Conservation (phyloP, 139 green algal genomes). For the Coelastrella sp. region DNA sequence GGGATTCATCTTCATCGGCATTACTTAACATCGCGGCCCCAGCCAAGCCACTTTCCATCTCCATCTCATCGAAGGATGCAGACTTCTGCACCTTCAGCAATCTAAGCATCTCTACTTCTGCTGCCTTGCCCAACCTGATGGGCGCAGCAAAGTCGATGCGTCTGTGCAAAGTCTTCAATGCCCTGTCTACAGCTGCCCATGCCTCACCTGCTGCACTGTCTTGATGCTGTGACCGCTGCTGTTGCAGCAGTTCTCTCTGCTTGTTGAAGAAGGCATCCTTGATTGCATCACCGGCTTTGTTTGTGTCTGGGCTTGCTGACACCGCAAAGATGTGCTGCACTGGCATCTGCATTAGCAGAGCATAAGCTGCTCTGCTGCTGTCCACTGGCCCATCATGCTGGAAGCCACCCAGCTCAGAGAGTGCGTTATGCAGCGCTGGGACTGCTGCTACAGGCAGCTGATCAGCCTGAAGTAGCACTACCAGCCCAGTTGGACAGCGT, state of each 20-base stretch:
- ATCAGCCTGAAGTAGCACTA: constrained; percentile 43
- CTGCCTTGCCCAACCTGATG: constrained; percentile 1
- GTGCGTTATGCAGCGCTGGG: constrained; percentile 53
- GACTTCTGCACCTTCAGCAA: neutral
- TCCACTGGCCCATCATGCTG: constrained; percentile 37
- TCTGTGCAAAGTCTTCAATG: constrained; percentile 30
- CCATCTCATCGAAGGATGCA: neutral
- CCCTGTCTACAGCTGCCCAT: neutral
- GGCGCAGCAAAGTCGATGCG: constrained; percentile 46
- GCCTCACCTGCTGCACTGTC: neutral
- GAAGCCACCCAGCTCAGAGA: constrained; percentile 58
- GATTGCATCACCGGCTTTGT: neutral
- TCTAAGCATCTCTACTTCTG: neutral
- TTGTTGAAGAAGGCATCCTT: constrained; percentile 29
- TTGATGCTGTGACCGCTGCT: neutral
- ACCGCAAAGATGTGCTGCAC: neutral
- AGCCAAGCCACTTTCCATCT: neutral
- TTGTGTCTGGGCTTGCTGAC: neutral
- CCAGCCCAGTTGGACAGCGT: constrained; percentile 49
- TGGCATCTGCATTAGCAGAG: constrained; percentile 35
- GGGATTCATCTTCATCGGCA: neutral
- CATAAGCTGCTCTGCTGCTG: constrained; percentile 10
- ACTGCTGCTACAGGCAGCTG: constrained; percentile 42
- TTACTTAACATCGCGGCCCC: neutral
- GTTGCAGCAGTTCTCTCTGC: constrained; percentile 4